These are phyloP conservation scores for Vitis rupestris DNA, from an alignment of 164 flowering plant species.

Conservation along the genomic window DNA sequence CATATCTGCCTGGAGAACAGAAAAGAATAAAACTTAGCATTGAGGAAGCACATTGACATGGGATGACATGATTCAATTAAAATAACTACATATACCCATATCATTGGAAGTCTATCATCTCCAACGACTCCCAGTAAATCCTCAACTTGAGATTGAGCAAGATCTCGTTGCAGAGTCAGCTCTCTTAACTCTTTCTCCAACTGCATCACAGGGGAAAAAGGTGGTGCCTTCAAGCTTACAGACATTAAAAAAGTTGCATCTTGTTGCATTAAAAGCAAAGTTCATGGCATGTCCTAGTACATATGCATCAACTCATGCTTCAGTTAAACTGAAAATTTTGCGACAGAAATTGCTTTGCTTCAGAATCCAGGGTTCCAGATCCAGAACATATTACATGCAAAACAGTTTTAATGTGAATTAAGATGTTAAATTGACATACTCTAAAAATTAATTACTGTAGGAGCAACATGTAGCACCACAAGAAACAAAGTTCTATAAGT, in stretches of 20 bases:
- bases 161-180: conserved; percentile 37
- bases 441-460: background rate
- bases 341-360: too few relatives aligned
- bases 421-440: background rate
- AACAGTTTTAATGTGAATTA: background rate
- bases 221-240: background rate
- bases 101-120: conserved; percentile 24
- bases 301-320: background rate
- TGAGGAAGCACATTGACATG: background rate
- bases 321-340: background rate
- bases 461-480: background rate
- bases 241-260: background rate
- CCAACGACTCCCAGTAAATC: conserved; percentile 28
- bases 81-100: conserved; percentile 24
- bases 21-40: conserved; percentile 1
- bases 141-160: conserved; percentile 44
- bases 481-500: background rate
- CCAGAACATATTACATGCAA: background rate
- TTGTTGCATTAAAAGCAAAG: background rate
- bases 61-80: background rate
- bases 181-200: conserved; percentile 38
- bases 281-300: background rate
- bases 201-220: conserved; percentile 21
- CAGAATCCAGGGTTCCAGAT: background rate
- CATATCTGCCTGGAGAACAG: conserved; percentile 23